Percentiles rank a stretch among this genome's conserved stretches.
phyloP scores from a whole-genome alignment of 768 basidiomycete genomes.

The Lactarius akahatsu region DNA sequence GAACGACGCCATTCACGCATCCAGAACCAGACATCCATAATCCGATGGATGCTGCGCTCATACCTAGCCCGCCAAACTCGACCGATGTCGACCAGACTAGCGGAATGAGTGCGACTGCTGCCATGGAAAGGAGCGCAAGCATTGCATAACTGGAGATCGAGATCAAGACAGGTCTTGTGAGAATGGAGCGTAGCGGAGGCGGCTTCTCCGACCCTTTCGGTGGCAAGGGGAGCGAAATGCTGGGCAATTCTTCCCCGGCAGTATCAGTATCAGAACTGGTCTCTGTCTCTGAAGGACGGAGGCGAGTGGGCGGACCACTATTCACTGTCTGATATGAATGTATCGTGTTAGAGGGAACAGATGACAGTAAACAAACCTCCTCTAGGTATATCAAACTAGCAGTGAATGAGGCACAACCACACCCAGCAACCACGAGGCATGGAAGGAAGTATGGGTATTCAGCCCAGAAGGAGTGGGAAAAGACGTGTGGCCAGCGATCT shows the following conservation, averaged over 20 bases:
- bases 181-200: constrained; percentile 35
- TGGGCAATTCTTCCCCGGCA: background rate
- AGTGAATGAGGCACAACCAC: background rate
- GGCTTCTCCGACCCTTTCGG: constrained; percentile 14
- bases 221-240: background rate
- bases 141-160: constrained; percentile 44
- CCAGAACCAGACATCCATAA: constrained; percentile 39
- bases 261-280: background rate
- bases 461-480: constrained; percentile 28
- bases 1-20: constrained; percentile 39
- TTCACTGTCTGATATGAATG: background rate
- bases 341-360: background rate
- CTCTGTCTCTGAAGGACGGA: background rate
- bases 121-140: constrained; percentile 44
- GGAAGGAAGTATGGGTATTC: constrained; percentile 32
- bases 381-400: background rate
- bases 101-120: constrained; percentile 42
- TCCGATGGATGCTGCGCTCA: constrained; percentile 41
- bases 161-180: constrained; percentile 36
- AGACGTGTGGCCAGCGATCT: constrained; percentile 27
- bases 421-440: constrained; percentile 14
- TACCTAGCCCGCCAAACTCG: constrained; percentile 33
- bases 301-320: background rate
- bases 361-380: background rate
- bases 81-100: constrained; percentile 43